A percentile compares a stretch with the other conserved stretches of the same genome.
phyloP scores from a whole-genome alignment of 768 basidiomycete genomes.

The Hirschioporus abietinus region DNA sequence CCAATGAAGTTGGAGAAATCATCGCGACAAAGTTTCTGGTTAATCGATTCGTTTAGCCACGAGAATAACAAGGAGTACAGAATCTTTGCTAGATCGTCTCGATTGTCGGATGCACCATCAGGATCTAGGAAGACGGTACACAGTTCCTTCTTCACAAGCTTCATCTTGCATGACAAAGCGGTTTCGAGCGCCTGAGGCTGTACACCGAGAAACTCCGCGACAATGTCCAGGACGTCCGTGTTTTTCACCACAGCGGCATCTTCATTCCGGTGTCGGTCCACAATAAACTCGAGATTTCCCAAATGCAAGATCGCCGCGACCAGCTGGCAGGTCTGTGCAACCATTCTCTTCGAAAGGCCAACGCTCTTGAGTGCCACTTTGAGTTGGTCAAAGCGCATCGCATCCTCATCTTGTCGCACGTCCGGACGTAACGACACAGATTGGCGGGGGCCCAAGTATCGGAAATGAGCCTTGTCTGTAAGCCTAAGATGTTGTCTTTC shows the following conservation, averaged over 20 bases:
- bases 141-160: conserved; percentile 91
- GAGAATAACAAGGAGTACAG: conserved; percentile 92
- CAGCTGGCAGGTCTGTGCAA: conserved; percentile 93
- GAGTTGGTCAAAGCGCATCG: conserved; percentile 85
- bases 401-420: conserved; percentile 57
- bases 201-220: conserved; percentile 90
- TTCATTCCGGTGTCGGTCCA: conserved; percentile 78
- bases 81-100: conserved; percentile 91
- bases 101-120: conserved; percentile 87
- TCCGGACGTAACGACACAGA: conserved; percentile 34
- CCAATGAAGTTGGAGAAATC: conserved; percentile 92
- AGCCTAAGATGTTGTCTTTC: conserved; percentile 87
- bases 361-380: conserved; percentile 91
- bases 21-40: conserved; percentile 89
- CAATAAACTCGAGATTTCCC: conserved; percentile 89
- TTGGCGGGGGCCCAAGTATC: conserved; percentile 67
- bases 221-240: conserved; percentile 70
- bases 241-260: conserved; percentile 93
- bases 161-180: conserved; percentile 85
- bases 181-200: conserved; percentile 65
- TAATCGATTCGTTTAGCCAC: conserved; percentile 96
- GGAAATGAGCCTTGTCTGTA: conserved; percentile 72
- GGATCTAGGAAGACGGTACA: conserved; percentile 95
- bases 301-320: conserved; percentile 94
- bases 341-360: conserved; percentile 89